Conservation (phyloP, 495 filamentous ascomycete species). For the Echria macrotheca region DNA sequence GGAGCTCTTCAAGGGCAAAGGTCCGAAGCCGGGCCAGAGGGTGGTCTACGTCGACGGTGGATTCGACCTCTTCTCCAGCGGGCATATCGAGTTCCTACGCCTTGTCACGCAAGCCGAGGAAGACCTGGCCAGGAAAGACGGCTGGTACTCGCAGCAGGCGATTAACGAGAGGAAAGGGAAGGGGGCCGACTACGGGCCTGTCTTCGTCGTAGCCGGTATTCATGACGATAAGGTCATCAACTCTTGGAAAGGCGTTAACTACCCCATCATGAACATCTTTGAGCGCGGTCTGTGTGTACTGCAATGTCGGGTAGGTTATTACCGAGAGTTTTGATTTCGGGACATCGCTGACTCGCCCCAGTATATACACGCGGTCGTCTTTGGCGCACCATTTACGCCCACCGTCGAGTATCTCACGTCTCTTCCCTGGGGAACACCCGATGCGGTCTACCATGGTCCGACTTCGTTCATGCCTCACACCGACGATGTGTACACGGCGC, state of each 20-base stretch:
- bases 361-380: slow-evolving; percentile 82
- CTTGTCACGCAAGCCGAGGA: slow-evolving; percentile 68
- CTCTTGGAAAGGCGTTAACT: slow-evolving; percentile 92
- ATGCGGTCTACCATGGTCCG: slow-evolving; percentile 89
- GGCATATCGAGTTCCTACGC: slow-evolving; percentile 90
- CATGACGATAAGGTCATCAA: slow-evolving; percentile 95
- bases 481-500: slow-evolving; percentile 77
- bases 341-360: slow-evolving; percentile 29
- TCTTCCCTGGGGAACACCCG: slow-evolving; percentile 68
- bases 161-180: slow-evolving; percentile 55
- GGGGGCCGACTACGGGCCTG: slow-evolving; percentile 68
- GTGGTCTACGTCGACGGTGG: slow-evolving; percentile 94
- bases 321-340: neutral
- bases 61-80: slow-evolving; percentile 94
- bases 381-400: slow-evolving; percentile 83
- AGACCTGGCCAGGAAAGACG: slow-evolving; percentile 52
- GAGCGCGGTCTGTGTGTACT: slow-evolving; percentile 93
- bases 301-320: slow-evolving; percentile 70
- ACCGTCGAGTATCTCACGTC: slow-evolving; percentile 66
- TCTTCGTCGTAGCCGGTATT: slow-evolving; percentile 83
- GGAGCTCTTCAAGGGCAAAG: slow-evolving; percentile 58
- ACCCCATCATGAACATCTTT: slow-evolving; percentile 98
- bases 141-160: slow-evolving; percentile 67
- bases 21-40: slow-evolving; percentile 67
- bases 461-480: slow-evolving; percentile 84